A percentile compares a stretch with the other conserved stretches of the same genome.
Evolutionary conservation across 140 eudicot species (phyloP).

Genomic region (Ambrosia hybrid): DNA sequence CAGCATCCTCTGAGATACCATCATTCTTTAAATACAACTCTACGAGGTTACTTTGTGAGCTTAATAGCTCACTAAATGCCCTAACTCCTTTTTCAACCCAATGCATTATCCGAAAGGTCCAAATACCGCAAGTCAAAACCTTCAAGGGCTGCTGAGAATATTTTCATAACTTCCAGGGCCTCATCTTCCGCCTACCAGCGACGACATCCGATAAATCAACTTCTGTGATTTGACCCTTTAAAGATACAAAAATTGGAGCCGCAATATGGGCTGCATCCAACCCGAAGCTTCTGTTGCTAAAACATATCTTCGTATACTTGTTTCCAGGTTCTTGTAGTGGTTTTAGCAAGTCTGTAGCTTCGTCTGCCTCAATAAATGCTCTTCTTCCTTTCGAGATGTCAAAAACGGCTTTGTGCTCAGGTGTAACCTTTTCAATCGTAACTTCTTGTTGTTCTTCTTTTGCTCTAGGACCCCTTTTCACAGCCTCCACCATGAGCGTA

Average conservation of each 20-base stretch:
- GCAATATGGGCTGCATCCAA: slow-evolving; percentile 61
- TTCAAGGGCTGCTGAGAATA: slow-evolving; percentile 65
- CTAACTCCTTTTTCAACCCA: slow-evolving; percentile 87
- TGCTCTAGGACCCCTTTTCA: slow-evolving; percentile 51
- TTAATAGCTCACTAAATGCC: slow-evolving; percentile 64
- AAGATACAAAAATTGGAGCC: slow-evolving; percentile 56
- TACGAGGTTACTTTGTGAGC: slow-evolving; percentile 63
- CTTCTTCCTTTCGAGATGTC: slow-evolving; percentile 72
- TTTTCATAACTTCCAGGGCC: slow-evolving; percentile 72
- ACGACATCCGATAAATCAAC: slow-evolving; percentile 72
- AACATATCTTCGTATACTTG: slow-evolving; percentile 59
- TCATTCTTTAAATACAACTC: slow-evolving; percentile 74
- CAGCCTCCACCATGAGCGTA: slow-evolving; percentile 64
- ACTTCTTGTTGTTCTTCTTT: slow-evolving; percentile 30
- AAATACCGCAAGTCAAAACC: slow-evolving; percentile 55
- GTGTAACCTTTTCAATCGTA: slow-evolving; percentile 9
- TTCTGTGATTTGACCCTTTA: slow-evolving; percentile 62
- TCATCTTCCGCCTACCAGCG: slow-evolving; percentile 82
- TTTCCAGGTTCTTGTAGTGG: slow-evolving; percentile 60
- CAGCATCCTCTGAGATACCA: slow-evolving; percentile 88
- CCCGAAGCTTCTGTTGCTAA: slow-evolving; percentile 84
- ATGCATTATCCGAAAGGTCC: slow-evolving; percentile 68
- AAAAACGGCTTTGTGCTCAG: slow-evolving; percentile 30
- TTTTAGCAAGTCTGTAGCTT: slow-evolving; percentile 47
- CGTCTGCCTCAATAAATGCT: slow-evolving; percentile 56